Evolutionary conservation across 2,329 filamentous ascomycete genomes (phyloP).

Genomic region (Penicillium sp.): DNA sequence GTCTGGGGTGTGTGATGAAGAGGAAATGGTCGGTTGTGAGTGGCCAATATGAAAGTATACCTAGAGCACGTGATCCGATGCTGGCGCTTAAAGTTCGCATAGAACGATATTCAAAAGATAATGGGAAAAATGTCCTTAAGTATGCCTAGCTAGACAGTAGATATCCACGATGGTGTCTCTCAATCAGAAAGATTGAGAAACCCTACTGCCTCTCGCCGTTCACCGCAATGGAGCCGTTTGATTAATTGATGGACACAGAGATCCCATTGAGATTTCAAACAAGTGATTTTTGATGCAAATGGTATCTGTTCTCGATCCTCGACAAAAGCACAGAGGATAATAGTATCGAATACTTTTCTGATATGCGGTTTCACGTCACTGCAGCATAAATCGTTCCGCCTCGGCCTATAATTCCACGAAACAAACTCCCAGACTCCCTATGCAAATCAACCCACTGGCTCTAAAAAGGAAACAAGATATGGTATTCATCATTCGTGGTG

Average conservation of each 20-base stretch:
- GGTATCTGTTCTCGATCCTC: slow-evolving; percentile 5
- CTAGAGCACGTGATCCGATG: neutral
- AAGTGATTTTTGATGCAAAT: slow-evolving; percentile 1
- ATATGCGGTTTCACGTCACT: slow-evolving; percentile 16
- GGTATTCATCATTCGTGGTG: slow-evolving; percentile 31
- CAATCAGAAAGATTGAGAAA: no score
- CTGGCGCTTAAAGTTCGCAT: no score
- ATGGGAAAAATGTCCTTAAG: neutral
- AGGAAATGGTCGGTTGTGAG: neutral
- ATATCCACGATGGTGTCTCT: no score
- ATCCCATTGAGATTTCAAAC: neutral
- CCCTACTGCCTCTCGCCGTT: no score
- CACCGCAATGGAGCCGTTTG: neutral
- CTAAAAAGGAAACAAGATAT: slow-evolving; percentile 8
- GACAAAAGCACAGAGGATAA: neutral
- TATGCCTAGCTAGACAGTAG: no score
- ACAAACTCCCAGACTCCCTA: slow-evolving; percentile 22
- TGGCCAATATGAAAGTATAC: neutral
- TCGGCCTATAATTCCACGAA: slow-evolving; percentile 14
- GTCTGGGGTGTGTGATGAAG: neutral
- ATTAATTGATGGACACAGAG: no score
- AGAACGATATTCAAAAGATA: no score
- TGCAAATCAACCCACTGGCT: slow-evolving; percentile 14
- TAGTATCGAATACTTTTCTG: neutral
- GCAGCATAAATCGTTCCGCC: neutral